A percentile compares a stretch with the other conserved stretches of the same genome.
These are phyloP conservation scores for Violaceomyces palustris DNA, from an alignment of 1,284 basidiomycete species.

Conservation along the genomic window DNA sequence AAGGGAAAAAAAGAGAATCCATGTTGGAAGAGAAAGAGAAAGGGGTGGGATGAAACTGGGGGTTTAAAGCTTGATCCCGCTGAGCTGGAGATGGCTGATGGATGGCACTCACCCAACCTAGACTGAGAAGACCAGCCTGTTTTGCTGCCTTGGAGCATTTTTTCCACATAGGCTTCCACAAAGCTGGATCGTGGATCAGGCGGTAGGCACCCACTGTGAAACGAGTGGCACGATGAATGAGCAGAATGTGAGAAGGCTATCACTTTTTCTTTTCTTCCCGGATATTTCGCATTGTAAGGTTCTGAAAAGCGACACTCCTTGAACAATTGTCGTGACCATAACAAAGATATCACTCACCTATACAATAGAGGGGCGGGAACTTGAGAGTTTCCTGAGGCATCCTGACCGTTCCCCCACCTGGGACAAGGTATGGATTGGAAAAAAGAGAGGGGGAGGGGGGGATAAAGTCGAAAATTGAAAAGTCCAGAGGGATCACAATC, in stretches of 20 bases:
- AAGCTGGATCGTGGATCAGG: slow-evolving; percentile 33
- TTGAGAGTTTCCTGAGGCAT: slow-evolving; percentile 50
- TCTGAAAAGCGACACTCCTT: neutral
- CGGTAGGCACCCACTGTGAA: slow-evolving; percentile 44
- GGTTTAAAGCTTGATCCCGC: no score
- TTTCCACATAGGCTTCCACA: slow-evolving; percentile 49
- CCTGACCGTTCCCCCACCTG: no score
- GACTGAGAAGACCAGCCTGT: slow-evolving; percentile 25
- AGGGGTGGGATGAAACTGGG: no score
- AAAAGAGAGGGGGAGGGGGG: no score
- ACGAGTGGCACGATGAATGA: neutral
- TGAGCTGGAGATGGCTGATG: no score
- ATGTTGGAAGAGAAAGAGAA: no score
- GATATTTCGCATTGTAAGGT: neutral
- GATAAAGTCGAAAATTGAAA: no score
- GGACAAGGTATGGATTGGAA: no score
- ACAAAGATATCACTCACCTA: slow-evolving; percentile 6
- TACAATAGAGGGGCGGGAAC: slow-evolving; percentile 44
- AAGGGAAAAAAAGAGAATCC: no score
- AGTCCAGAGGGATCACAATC: no score
- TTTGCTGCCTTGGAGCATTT: slow-evolving; percentile 31
- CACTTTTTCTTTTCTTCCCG: neutral
- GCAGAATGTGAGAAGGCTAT: neutral
- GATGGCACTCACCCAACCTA: slow-evolving; percentile 28
- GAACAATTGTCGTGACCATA: neutral